These are phyloP conservation scores for Lentinula edodes DNA, from an alignment of 768 basidiomycete genomes.

Conservation along the genomic window DNA sequence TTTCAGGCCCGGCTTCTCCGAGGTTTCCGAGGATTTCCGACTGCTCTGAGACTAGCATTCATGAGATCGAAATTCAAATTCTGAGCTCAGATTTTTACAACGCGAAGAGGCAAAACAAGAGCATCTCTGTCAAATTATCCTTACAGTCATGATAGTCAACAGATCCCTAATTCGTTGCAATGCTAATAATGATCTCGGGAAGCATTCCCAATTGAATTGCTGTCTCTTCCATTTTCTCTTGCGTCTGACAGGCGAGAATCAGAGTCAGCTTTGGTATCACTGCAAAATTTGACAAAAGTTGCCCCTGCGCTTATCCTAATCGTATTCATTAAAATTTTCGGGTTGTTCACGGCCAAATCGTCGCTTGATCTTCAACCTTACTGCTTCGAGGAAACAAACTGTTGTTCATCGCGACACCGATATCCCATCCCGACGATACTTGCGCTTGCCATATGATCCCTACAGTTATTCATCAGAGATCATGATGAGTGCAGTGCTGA, in stretches of 20 bases:
- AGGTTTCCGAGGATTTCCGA: no score
- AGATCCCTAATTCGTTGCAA: constrained; percentile 32
- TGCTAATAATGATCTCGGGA: constrained; percentile 49
- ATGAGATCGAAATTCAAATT: background rate
- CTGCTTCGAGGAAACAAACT: constrained; percentile 31
- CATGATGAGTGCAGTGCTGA: no score
- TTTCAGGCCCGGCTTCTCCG: background rate
- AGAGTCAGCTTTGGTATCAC: background rate
- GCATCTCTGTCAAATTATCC: background rate
- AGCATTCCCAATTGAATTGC: constrained; percentile 52
- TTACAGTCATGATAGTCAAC: background rate
- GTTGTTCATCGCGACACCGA: no score
- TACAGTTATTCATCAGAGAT: no score
- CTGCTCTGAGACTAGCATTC: no score
- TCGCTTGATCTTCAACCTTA: constrained; percentile 51
- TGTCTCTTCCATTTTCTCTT: constrained; percentile 46
- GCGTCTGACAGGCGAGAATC: constrained; percentile 40
- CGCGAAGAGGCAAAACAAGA: constrained; percentile 3
- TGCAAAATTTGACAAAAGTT: constrained; percentile 28
- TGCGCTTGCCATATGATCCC: no score
- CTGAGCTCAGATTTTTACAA: background rate
- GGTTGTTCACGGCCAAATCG: constrained; percentile 45
- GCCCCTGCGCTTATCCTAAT: constrained; percentile 47
- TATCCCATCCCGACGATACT: no score
- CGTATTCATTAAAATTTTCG: constrained; percentile 47